phyloP scores from a whole-genome alignment of 176 grass and related monocot genomes.

The Rhynchospora pubera region DNA sequence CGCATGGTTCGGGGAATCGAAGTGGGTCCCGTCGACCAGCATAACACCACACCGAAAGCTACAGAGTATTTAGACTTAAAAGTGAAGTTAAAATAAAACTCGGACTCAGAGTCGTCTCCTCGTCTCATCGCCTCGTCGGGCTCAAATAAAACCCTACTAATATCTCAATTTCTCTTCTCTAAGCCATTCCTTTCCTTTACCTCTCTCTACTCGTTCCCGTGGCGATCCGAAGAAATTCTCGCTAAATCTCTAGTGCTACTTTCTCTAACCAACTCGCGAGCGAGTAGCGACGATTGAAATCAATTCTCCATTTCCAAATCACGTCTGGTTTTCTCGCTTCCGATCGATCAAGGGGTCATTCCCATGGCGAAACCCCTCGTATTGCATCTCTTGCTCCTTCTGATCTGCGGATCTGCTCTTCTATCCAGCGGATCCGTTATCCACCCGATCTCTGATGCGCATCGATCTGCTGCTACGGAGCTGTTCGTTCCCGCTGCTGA shows the following conservation, averaged over 20 bases:
- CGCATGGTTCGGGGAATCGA: background rate
- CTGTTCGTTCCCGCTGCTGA: background rate
- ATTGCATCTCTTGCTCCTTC: background rate
- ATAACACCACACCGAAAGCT: background rate
- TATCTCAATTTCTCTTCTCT: too few relatives aligned
- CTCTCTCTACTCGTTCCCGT: too few relatives aligned
- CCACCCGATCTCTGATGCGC: slow-evolving; percentile 16
- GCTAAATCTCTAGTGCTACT: too few relatives aligned
- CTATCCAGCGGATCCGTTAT: slow-evolving; percentile 12
- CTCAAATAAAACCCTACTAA: background rate
- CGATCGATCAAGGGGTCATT: background rate
- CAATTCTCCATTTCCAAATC: too few relatives aligned
- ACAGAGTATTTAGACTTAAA: background rate
- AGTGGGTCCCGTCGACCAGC: background rate
- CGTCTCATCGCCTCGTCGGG: background rate
- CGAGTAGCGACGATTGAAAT: too few relatives aligned
- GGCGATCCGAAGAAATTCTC: too few relatives aligned
- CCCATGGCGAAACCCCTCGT: slow-evolving; percentile 13
- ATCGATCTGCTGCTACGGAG: slow-evolving; percentile 13
- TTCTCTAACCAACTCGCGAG: too few relatives aligned
- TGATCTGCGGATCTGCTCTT: slow-evolving; percentile 19
- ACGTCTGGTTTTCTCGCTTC: background rate
- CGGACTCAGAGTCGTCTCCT: background rate
- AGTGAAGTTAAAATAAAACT: too few relatives aligned
- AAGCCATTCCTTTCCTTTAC: too few relatives aligned